A percentile compares a stretch with the other conserved stretches of the same genome.
Conservation (phyloP, 2,329 filamentous ascomycete genomes). For the Thielaviopsis cerberus region DNA sequence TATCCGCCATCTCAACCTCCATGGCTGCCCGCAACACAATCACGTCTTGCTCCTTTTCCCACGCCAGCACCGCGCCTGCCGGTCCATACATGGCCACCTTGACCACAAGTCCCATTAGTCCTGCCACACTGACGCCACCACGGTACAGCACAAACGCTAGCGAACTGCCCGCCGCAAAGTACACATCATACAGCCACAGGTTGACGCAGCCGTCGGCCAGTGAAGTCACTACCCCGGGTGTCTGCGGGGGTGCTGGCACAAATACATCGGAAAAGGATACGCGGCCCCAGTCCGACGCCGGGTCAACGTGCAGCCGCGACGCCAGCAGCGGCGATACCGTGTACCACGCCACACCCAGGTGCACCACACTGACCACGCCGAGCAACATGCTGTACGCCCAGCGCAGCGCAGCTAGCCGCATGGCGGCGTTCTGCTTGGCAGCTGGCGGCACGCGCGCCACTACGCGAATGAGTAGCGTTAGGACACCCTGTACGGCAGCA, state of each 20-base stretch:
- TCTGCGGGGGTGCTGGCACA: slow-evolving; percentile 9
- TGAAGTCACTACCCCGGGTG: slow-evolving; percentile 1
- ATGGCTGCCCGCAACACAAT: slow-evolving; percentile 6
- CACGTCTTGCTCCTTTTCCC: slow-evolving; percentile 7
- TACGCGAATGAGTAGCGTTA: slow-evolving; percentile 2
- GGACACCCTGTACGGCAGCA: slow-evolving; percentile 7
- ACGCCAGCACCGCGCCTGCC: slow-evolving; percentile 7
- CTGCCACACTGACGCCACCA: not conserved
- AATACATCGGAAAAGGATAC: slow-evolving; percentile 11
- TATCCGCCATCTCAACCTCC: slow-evolving; percentile 9
- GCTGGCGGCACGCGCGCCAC: not conserved
- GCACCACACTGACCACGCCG: not conserved
- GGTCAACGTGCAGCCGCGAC: not conserved
- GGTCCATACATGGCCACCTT: slow-evolving; percentile 8
- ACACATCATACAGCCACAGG: slow-evolving; percentile 15
- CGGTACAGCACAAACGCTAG: slow-evolving; percentile 3
- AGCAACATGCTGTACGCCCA: slow-evolving; percentile 11
- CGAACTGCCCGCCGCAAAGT: slow-evolving; percentile 12
- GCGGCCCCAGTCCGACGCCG: slow-evolving; percentile 1
- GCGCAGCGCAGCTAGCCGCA: slow-evolving; percentile 1
- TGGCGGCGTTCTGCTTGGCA: not conserved
- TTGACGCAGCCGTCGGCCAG: slow-evolving; percentile 11
- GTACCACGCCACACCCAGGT: slow-evolving; percentile 10
- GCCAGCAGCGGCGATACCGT: slow-evolving; percentile 2
- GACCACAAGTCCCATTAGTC: not conserved